phyloP scores from a whole-genome alignment of 768 basidiomycete genomes.

The Albatrellus ellisii region DNA sequence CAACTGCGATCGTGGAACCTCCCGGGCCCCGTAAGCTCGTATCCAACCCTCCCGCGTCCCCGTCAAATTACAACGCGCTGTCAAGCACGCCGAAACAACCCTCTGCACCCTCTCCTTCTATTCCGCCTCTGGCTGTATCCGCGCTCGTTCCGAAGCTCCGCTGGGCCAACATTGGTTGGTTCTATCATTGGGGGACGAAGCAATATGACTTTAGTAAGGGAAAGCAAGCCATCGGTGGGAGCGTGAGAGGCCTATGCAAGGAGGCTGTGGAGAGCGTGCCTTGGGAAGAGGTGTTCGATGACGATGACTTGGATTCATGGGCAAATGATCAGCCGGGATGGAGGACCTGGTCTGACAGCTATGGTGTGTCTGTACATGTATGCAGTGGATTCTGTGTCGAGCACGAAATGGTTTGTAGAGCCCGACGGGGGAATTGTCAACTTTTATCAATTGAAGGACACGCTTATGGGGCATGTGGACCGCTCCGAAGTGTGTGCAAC shows the following conservation, averaged over 20 bases:
- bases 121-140: conserved; percentile 34
- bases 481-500: conserved; percentile 89
- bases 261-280: conserved; percentile 46
- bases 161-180: conserved; percentile 96
- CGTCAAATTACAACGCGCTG: conserved; percentile 39
- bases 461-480: conserved; percentile 97
- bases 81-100: conserved; percentile 44
- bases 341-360: conserved; percentile 63
- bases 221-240: conserved; percentile 45
- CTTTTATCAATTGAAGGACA: conserved; percentile 87
- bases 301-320: conserved; percentile 29
- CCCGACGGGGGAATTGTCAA: conserved; percentile 97
- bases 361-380: conserved; percentile 36
- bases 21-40: conserved; percentile 55
- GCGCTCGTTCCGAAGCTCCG: conserved; percentile 65
- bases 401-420: conserved; percentile 29
- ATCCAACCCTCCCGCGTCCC: conserved; percentile 56
- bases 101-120: conserved; percentile 50
- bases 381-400: neutral
- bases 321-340: conserved; percentile 45
- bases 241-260: conserved; percentile 46
- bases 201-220: conserved; percentile 80
- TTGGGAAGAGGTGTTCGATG: conserved; percentile 55
- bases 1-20: conserved; percentile 13
- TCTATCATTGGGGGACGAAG: conserved; percentile 95